phyloP scores from a whole-genome alignment of 23 red algal species.

The Chondrus crispus region DNA sequence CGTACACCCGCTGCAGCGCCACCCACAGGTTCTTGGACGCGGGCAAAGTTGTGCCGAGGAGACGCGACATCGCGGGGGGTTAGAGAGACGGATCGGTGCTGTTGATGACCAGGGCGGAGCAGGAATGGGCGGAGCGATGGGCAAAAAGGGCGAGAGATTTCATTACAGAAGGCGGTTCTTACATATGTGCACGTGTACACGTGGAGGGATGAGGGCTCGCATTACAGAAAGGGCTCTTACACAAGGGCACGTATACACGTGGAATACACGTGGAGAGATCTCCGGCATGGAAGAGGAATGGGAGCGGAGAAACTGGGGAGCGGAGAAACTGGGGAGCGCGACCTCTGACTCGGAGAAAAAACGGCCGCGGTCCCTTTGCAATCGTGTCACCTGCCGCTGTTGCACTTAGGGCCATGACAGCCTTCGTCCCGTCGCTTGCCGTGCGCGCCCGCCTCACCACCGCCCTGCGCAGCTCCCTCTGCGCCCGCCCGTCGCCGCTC shows the following conservation, averaged over 20 bases:
- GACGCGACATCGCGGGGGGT: neutral
- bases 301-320: no score
- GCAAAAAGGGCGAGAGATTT: neutral
- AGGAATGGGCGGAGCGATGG: neutral
- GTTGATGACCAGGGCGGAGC: neutral
- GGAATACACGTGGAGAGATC: no score
- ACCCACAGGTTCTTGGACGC: constrained; percentile 39
- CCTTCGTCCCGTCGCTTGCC: neutral
- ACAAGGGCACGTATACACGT: no score
- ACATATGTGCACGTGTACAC: no score
- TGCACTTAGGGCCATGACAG: no score
- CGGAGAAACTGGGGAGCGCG: no score
- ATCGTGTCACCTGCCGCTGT: no score
- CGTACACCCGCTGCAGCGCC: constrained; percentile 54
- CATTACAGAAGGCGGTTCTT: neutral
- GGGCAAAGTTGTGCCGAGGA: constrained; percentile 28
- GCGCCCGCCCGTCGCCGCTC: neutral
- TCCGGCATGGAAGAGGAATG: no score
- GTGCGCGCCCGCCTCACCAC: neutral
- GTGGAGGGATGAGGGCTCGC: no score
- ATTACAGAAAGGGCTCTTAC: no score
- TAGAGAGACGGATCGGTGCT: neutral
- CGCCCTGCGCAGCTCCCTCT: neutral
- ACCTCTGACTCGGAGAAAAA: no score
- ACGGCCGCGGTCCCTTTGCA: no score